A percentile compares a stretch with the other conserved stretches of the same genome.
Conservation (phyloP, 2,329 filamentous ascomycete species). For the Leptographium radiaticola region DNA sequence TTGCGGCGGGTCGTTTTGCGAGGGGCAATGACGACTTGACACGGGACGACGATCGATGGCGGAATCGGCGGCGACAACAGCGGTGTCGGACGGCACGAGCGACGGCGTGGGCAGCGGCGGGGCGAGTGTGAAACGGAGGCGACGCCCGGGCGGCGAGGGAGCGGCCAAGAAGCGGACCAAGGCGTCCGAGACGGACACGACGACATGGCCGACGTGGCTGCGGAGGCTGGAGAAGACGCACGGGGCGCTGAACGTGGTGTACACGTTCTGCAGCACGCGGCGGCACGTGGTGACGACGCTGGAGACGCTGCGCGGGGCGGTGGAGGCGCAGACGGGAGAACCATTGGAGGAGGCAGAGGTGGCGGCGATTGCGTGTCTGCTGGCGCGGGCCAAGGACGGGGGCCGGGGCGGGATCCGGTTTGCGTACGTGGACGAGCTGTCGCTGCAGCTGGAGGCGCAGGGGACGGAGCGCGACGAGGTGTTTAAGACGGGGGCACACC, state of each 20-base stretch:
- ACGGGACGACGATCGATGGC: too few relatives aligned
- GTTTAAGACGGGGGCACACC: slow-evolving; percentile 43
- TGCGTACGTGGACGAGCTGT: slow-evolving; percentile 71
- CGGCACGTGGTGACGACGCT: slow-evolving; percentile 90
- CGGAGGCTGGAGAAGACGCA: slow-evolving; percentile 63
- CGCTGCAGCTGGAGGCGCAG: slow-evolving; percentile 67
- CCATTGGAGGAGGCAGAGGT: slow-evolving; percentile 64
- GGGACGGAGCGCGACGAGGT: slow-evolving; percentile 53
- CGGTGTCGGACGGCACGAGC: too few relatives aligned
- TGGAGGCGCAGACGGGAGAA: slow-evolving; percentile 68
- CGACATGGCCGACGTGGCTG: slow-evolving; percentile 64
- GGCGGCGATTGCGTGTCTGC: slow-evolving; percentile 56
- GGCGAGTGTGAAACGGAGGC: too few relatives aligned
- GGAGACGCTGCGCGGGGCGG: slow-evolving; percentile 71
- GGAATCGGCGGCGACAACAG: too few relatives aligned
- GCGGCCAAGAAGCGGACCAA: not conserved
- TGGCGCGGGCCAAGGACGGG: not conserved
- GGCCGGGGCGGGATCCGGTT: slow-evolving; percentile 55
- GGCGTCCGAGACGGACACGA: not conserved
- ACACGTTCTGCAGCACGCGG: slow-evolving; percentile 86
- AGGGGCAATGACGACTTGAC: too few relatives aligned
- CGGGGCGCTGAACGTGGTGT: slow-evolving; percentile 78
- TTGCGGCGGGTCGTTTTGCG: not conserved
- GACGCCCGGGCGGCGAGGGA: too few relatives aligned
- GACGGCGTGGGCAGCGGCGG: too few relatives aligned